Evolutionary conservation across 805 yeast species (phyloP), one percentile per base, ranked within the genome.

Genomic region (Grigorovia transvaalensis): DNA sequence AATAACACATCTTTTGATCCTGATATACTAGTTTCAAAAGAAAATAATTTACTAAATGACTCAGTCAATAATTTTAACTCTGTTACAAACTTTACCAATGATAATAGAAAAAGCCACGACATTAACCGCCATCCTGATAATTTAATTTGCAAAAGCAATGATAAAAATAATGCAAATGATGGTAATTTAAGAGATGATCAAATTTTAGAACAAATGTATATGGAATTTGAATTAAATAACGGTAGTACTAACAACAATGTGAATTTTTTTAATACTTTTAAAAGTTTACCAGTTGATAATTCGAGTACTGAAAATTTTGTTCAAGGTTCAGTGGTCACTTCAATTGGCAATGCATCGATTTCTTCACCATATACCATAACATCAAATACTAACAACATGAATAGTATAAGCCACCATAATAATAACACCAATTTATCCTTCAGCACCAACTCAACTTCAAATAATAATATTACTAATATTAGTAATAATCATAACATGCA

Each of bases 211-310:
- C 56, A 60, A 43, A 53, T 60, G 54, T 60, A 57, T 47, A 54
- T 57, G 50, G 65, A 62, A 29, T 60, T 64, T 46, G 64, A 62
- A 49, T 57, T 62, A 45, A 65, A 57, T 20, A 59, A 60, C 20
- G 30, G 35, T 20, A 20, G 4, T 43, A 43, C 23, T 35, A 27
- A 35, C 33, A 35, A 43, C n/a, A 41, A 51, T 9, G 41, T 50
- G 30, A 51, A 51, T 9, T 50, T 53, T 8, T 33, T 45, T 38
- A 51, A 44, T 43, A 45, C 40, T 49, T 5, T 33, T 46, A 12
- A 38, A 38, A 38, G 6, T 38, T 38, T 38, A 38, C 42, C 42
- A 13, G 9, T 38, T 15, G 42, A 38, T 15, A 8, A 38, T 38
- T 38, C 17, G 3, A 38, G 42, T 38, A 38, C n/a, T 15, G 42